A percentile compares a stretch with the other conserved stretches of the same genome.
These are phyloP conservation scores for Mortierella polycephala DNA, from an alignment of 371 early-diverging fungal genomes.

Conservation along the genomic window DNA sequence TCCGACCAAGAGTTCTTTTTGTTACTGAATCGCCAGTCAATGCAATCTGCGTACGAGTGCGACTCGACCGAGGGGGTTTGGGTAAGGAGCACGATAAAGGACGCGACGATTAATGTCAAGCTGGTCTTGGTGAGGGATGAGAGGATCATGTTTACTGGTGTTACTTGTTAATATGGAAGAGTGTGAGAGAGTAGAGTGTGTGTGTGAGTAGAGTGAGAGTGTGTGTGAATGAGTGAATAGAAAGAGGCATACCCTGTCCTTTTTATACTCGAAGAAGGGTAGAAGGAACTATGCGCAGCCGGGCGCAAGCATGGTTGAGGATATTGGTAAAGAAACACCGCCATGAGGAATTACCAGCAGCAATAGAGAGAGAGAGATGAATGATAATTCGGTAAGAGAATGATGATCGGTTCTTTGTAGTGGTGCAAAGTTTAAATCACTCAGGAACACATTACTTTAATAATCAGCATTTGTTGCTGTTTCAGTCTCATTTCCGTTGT, in stretches of 20 bases:
- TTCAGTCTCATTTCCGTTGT: too few relatives aligned
- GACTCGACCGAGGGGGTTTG: conserved; percentile 24
- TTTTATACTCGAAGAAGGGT: too few relatives aligned
- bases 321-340: too few relatives aligned
- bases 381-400: too few relatives aligned
- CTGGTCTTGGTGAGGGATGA: conserved; percentile 40
- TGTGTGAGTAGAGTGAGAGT: neutral
- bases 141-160: conserved; percentile 24
- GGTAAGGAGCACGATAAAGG: conserved; percentile 22
- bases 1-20: conserved; percentile 39
- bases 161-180: neutral
- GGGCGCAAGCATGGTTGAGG: too few relatives aligned
- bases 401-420: too few relatives aligned
- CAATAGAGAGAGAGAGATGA: too few relatives aligned
- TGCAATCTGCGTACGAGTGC: conserved; percentile 46
- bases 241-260: neutral
- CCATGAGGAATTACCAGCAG: too few relatives aligned
- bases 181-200: neutral
- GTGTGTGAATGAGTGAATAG: neutral
- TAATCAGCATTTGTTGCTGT: too few relatives aligned
- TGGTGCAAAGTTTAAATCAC: too few relatives aligned
- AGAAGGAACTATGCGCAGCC: too few relatives aligned
- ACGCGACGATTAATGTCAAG: conserved; percentile 33
- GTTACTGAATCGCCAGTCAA: conserved; percentile 49
- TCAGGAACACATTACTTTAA: too few relatives aligned